These are phyloP conservation scores for Tremella mesenterica DNA, from an alignment of 768 basidiomycete species.

Conservation along the genomic window DNA sequence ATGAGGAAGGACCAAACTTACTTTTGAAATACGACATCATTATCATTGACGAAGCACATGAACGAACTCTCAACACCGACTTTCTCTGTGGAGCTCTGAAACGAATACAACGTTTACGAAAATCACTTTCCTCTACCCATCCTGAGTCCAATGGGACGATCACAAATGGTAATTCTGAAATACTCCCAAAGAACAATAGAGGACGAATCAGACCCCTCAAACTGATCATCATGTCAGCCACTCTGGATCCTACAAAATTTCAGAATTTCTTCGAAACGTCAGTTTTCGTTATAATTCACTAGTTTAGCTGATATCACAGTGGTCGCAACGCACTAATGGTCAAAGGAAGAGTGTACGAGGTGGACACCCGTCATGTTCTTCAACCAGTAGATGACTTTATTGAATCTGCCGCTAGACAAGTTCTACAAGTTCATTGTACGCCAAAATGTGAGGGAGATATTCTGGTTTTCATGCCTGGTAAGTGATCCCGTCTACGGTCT, in stretches of 20 bases:
- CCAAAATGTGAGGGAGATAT: constrained; percentile 65
- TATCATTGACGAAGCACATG: constrained; percentile 94
- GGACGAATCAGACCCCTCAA: constrained; percentile 61
- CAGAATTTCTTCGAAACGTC: constrained; percentile 77
- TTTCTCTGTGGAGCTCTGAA: constrained; percentile 85
- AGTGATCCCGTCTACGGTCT: constrained; percentile 5
- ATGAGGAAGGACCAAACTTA: constrained; percentile 37
- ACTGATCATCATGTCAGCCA: constrained; percentile 94
- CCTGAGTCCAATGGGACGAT: constrained; percentile 12
- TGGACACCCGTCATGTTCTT: constrained; percentile 65
- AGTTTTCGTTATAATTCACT: constrained; percentile 34
- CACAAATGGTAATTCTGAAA: constrained; percentile 30
- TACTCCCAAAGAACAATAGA: constrained; percentile 43
- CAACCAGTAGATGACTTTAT: constrained; percentile 71
- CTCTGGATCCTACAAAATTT: constrained; percentile 90
- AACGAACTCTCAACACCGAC: constrained; percentile 88
- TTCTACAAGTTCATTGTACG: constrained; percentile 81
- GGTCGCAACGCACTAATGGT: constrained; percentile 61
- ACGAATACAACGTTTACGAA: constrained; percentile 62
- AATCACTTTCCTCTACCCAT: constrained; percentile 40
- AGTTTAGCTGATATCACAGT: constrained; percentile 9
- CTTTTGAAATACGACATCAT: constrained; percentile 77
- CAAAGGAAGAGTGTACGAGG: constrained; percentile 86
- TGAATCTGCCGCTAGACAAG: constrained; percentile 78
- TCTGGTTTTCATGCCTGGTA: constrained; percentile 84